A percentile compares a stretch with the other conserved stretches of the same genome.
Conservation (phyloP, 1,284 basidiomycete species). For the Moniliella sp. region DNA sequence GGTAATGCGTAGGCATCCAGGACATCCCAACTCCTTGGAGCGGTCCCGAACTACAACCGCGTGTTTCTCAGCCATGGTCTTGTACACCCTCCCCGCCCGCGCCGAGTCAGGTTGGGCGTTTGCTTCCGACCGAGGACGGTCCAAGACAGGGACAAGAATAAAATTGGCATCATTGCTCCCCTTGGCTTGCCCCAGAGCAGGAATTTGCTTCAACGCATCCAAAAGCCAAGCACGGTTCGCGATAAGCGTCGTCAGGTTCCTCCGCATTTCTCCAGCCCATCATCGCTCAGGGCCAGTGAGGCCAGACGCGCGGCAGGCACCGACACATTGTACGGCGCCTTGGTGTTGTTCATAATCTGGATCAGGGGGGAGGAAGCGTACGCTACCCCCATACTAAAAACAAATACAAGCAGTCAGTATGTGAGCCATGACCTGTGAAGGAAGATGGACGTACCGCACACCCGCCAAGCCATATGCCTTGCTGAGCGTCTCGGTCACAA, state of each 20-base stretch:
- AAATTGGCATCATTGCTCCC: slow-evolving; percentile 84
- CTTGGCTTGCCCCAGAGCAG: slow-evolving; percentile 46
- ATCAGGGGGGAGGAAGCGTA: slow-evolving; percentile 70
- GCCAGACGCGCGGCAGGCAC: slow-evolving; percentile 69
- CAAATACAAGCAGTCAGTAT: no score
- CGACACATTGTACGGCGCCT: slow-evolving; percentile 93
- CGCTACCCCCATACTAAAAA: slow-evolving; percentile 73
- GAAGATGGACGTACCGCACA: no score
- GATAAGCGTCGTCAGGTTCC: slow-evolving; percentile 46
- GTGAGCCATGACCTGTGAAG: no score
- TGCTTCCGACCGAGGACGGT: slow-evolving; percentile 30
- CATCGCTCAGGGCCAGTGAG: slow-evolving; percentile 50
- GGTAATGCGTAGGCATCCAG: slow-evolving; percentile 69
- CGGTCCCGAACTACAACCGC: slow-evolving; percentile 78
- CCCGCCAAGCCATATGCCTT: slow-evolving; percentile 90
- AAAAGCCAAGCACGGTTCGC: slow-evolving; percentile 44
- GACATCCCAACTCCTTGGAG: slow-evolving; percentile 65
- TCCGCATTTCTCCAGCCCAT: slow-evolving; percentile 48
- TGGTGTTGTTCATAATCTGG: slow-evolving; percentile 79
- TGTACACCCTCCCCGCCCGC: slow-evolving; percentile 54
- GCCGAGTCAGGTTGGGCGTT: slow-evolving; percentile 45
- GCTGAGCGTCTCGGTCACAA: slow-evolving; percentile 82
- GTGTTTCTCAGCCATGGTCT: slow-evolving; percentile 56
- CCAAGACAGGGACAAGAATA: slow-evolving; percentile 56
- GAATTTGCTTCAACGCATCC: slow-evolving; percentile 37